Evolutionary conservation across 139 green algal species (phyloP).

Genomic region (Volvox reticuliferus): DNA sequence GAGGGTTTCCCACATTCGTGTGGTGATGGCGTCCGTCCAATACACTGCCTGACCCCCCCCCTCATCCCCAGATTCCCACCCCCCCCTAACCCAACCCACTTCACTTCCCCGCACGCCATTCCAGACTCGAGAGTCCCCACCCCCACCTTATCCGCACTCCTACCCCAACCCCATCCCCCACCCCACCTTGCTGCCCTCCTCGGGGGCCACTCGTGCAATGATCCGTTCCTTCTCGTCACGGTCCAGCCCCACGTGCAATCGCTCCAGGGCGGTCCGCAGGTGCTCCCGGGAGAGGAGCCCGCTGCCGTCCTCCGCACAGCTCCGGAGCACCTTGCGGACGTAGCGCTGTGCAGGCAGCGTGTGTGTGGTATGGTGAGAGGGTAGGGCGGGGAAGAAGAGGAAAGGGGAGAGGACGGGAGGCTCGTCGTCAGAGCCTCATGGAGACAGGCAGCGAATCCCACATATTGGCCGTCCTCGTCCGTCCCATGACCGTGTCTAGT

Average conservation of each 20-base stretch:
- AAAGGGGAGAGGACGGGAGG: background rate
- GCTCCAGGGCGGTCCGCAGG: constrained; percentile 37
- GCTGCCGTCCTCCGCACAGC: background rate
- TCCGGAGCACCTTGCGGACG: constrained; percentile 47
- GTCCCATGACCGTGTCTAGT: too few relatives aligned
- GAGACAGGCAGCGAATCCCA: too few relatives aligned
- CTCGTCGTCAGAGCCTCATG: too few relatives aligned
- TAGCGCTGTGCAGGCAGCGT: constrained; percentile 15
- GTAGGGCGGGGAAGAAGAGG: background rate
- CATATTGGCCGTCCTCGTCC: too few relatives aligned
- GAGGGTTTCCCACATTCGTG: background rate
- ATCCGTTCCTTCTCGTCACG: constrained; percentile 13
- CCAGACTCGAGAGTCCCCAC: too few relatives aligned
- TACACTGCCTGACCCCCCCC: too few relatives aligned
- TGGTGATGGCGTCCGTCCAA: too few relatives aligned
- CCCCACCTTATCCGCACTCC: background rate
- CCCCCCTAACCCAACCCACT: too few relatives aligned
- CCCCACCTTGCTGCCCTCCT: background rate
- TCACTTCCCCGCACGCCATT: background rate
- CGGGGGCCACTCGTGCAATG: constrained; percentile 12
- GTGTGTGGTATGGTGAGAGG: background rate
- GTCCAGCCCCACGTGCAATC: constrained; percentile 39
- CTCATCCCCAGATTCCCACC: background rate
- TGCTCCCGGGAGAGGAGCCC: constrained; percentile 11
- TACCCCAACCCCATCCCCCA: background rate